Evolutionary conservation across 768 basidiomycete genomes (phyloP).

Genomic region (Leccinum subgranulosum): DNA sequence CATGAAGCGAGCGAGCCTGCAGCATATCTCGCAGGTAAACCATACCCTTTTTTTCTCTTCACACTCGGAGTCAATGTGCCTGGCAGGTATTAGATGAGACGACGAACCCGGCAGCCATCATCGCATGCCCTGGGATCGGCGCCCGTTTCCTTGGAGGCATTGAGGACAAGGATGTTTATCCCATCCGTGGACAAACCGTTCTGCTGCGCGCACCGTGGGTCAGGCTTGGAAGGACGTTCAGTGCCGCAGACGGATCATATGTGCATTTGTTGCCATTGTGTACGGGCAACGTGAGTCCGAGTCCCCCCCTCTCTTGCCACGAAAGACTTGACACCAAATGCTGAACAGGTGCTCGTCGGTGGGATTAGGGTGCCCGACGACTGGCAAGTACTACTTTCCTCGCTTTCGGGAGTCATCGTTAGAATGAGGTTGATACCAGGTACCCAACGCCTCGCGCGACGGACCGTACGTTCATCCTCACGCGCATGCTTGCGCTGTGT

Average conservation of each 20-base stretch:
- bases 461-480: constrained; percentile 57
- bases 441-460: constrained; percentile 62
- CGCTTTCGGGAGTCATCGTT: background rate
- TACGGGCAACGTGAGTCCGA: constrained; percentile 40
- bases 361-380: constrained; percentile 58
- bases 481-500: constrained; percentile 47
- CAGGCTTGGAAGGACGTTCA: constrained; percentile 34
- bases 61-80: background rate
- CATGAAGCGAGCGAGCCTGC: constrained; percentile 54
- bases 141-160: constrained; percentile 50
- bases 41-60: no score
- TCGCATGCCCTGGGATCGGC: constrained; percentile 71
- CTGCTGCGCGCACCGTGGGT: constrained; percentile 49
- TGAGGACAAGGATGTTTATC: constrained; percentile 46
- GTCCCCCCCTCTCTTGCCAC: no score
- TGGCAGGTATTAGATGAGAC: constrained; percentile 14
- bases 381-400: constrained; percentile 40
- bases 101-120: constrained; percentile 38
- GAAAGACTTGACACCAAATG: background rate
- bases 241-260: constrained; percentile 28
- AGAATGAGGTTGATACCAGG: constrained; percentile 34
- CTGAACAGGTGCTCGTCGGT: constrained; percentile 50
- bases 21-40: constrained; percentile 62
- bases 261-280: constrained; percentile 36
- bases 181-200: constrained; percentile 46